phyloP scores from a whole-genome alignment of 306 rosid species.

The Clitoria ternatea region DNA sequence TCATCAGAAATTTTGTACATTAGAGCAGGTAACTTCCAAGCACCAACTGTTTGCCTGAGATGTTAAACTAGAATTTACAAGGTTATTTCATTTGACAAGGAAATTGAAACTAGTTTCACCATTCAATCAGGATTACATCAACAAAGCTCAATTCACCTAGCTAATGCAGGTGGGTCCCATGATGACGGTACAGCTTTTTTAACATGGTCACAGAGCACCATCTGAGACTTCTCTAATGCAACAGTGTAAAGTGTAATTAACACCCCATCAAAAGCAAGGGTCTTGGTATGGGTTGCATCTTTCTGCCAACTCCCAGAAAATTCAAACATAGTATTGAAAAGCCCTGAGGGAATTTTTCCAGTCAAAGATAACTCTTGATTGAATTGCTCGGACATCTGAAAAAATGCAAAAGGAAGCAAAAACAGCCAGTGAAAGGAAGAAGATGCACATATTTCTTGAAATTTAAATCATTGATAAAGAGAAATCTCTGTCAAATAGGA shows the following conservation, averaged over 20 bases:
- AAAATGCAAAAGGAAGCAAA: slow-evolving; percentile 25
- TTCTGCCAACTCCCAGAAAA: slow-evolving; percentile 97
- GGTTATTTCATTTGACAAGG: slow-evolving; percentile 11
- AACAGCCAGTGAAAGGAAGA: slow-evolving; percentile 16
- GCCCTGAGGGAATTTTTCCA: slow-evolving; percentile 96
- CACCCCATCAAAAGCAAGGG: slow-evolving; percentile 94
- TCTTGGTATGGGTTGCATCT: slow-evolving; percentile 88
- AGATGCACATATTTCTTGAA: not conserved
- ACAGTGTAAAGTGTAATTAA: slow-evolving; percentile 87
- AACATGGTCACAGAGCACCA: slow-evolving; percentile 68
- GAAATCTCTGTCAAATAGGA: slow-evolving; percentile 3
- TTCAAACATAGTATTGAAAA: slow-evolving; percentile 91
- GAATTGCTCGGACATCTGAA: slow-evolving; percentile 98
- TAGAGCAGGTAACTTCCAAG: not conserved
- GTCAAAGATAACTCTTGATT: slow-evolving; percentile 83
- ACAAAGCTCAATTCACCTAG: slow-evolving; percentile 52
- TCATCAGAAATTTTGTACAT: not conserved
- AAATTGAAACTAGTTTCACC: slow-evolving; percentile 14
- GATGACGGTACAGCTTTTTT: slow-evolving; percentile 78
- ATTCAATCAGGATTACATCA: slow-evolving; percentile 8
- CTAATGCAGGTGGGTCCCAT: slow-evolving; percentile 94
- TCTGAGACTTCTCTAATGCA: slow-evolving; percentile 90
- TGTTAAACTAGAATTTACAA: slow-evolving; percentile 6
- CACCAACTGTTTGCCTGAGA: not conserved
- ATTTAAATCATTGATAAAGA: not conserved